A percentile compares a stretch with the other conserved stretches of the same genome.
Conservation (phyloP, 495 filamentous ascomycete species). For the Podospora pseudocomata region DNA sequence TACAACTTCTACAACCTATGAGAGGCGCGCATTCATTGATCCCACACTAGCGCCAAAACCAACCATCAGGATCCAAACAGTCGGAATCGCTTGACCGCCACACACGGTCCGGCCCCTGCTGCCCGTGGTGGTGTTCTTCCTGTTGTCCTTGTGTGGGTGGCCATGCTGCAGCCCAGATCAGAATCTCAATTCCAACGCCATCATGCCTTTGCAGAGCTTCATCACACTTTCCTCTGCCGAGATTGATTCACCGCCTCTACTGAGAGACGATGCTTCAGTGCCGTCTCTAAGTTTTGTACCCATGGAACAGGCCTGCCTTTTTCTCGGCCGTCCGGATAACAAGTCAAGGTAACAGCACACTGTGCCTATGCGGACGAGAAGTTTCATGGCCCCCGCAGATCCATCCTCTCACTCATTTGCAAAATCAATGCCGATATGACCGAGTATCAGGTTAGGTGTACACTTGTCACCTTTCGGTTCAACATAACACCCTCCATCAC, state of each 20-base stretch:
- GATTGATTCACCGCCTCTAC: neutral
- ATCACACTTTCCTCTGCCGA: neutral
- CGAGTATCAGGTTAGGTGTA: no score
- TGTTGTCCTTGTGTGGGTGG: neutral
- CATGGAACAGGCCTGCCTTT: neutral
- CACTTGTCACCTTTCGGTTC: no score
- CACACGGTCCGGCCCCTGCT: neutral
- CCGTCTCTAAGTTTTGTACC: neutral
- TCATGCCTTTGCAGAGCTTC: neutral
- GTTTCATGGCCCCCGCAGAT: slow-evolving; percentile 3
- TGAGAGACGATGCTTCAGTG: neutral
- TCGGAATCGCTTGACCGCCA: neutral
- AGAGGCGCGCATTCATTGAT: neutral
- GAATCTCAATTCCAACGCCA: neutral
- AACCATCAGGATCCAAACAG: neutral
- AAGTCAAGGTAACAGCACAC: neutral
- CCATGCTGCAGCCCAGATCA: neutral
- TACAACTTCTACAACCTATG: neutral
- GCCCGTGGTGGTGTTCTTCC: neutral
- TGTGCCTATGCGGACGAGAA: neutral
- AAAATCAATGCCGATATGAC: neutral
- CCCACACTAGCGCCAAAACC: neutral
- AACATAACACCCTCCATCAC: neutral
- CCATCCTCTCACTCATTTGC: neutral
- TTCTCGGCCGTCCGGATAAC: no score